Evolutionary conservation across 441 rosid species (phyloP).

Genomic region (Bocquillonia castaneifolia): DNA sequence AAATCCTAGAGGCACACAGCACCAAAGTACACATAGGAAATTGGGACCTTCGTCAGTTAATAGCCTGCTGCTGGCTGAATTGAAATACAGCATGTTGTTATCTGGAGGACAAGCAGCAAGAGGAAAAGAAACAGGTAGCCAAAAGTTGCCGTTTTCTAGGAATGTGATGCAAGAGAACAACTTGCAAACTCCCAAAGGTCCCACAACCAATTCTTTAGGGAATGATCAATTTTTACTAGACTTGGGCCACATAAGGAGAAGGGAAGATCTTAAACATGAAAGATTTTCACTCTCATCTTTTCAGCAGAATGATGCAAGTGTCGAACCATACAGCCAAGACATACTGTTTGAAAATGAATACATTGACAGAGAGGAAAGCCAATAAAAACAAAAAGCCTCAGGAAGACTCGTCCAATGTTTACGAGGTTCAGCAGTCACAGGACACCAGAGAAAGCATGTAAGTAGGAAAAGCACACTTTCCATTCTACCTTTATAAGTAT

Average conservation of each 20-base stretch:
- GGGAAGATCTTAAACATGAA: too few relatives aligned
- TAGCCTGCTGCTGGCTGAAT: neutral
- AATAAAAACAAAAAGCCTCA: neutral
- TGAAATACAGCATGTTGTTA: neutral
- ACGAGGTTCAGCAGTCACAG: conserved; percentile 1
- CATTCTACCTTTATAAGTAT: neutral
- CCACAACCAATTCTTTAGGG: neutral
- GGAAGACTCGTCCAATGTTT: neutral
- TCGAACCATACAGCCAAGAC: conserved; percentile 10
- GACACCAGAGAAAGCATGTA: conserved; percentile 1
- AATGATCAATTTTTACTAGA: conserved; percentile 5
- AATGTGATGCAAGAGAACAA: neutral
- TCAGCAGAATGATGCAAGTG: conserved; percentile 16
- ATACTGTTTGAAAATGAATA: conserved; percentile 8
- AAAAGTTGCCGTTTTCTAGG: neutral
- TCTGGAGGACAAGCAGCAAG: neutral
- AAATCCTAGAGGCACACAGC: neutral
- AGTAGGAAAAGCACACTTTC: neutral
- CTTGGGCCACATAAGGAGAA: neutral
- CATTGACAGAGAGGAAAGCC: neutral
- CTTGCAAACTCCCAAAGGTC: neutral
- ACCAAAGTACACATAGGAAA: neutral
- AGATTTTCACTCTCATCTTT: too few relatives aligned
- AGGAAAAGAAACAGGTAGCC: neutral
- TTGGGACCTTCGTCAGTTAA: conserved; percentile 3